phyloP scores from a whole-genome alignment of 345 rosid genomes.

The Erysimum cheiranthoides region DNA sequence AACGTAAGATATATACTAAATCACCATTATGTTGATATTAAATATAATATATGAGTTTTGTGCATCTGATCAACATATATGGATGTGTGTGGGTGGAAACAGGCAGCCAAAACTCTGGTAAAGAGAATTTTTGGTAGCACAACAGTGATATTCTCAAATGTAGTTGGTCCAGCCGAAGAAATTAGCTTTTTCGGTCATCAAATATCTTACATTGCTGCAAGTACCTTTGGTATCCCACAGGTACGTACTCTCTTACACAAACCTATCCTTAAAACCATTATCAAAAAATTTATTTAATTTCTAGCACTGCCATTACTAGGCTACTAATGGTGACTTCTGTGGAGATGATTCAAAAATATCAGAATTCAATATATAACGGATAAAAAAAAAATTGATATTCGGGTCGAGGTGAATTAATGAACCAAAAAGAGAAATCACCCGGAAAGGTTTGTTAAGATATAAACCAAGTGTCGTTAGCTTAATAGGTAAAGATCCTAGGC shows the following conservation, averaged over 20 bases:
- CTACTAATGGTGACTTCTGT: background rate
- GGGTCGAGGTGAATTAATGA: too few relatives aligned
- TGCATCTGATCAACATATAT: background rate
- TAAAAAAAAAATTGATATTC: too few relatives aligned
- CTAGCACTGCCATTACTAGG: background rate
- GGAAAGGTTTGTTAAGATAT: too few relatives aligned
- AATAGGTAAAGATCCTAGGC: too few relatives aligned
- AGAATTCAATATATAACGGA: too few relatives aligned
- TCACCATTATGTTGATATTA: background rate
- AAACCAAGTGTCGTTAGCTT: too few relatives aligned
- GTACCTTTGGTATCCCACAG: constrained; percentile 58
- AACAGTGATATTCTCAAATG: constrained; percentile 51
- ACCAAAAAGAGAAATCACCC: too few relatives aligned
- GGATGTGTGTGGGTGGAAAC: background rate
- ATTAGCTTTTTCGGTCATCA: constrained; percentile 55
- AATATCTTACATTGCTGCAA: constrained; percentile 52
- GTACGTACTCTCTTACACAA: constrained; percentile 35
- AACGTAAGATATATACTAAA: constrained; percentile 41
- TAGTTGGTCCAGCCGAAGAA: constrained; percentile 62
- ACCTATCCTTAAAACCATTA: background rate
- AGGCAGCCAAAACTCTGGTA: constrained; percentile 53
- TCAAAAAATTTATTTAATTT: too few relatives aligned
- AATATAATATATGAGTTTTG: background rate
- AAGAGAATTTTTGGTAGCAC: constrained; percentile 55
- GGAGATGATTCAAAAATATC: too few relatives aligned